phyloP scores from a whole-genome alignment of 2,329 filamentous ascomycete genomes.

The Hypoxylon sp. region DNA sequence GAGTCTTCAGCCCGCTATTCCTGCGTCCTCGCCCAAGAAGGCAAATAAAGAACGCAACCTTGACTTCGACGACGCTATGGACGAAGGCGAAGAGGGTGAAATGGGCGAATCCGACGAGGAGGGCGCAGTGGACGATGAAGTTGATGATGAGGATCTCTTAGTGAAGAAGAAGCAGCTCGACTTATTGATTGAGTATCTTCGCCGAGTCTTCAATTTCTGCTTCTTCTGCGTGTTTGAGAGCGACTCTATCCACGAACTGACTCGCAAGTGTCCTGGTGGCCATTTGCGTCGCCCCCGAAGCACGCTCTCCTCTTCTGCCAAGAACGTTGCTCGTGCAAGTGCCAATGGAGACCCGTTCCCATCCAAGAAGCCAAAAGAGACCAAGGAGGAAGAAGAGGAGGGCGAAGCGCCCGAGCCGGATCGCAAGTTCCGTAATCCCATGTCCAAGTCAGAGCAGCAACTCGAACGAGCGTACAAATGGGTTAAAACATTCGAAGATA shows the following conservation, averaged over 20 bases:
- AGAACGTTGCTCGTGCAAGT: constrained; percentile 85
- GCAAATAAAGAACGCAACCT: constrained; percentile 68
- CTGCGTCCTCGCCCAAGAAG: constrained; percentile 65
- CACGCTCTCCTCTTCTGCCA: constrained; percentile 83
- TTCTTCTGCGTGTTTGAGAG: constrained; percentile 99
- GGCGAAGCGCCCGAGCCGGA: constrained; percentile 71
- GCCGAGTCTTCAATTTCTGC: constrained; percentile 97
- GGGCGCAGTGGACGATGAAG: constrained; percentile 79
- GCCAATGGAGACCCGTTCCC: constrained; percentile 85
- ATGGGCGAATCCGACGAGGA: constrained; percentile 85
- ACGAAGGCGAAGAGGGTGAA: constrained; percentile 69
- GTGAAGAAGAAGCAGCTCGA: constrained; percentile 97
- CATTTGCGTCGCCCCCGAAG: constrained; percentile 91
- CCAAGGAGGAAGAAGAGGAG: constrained; percentile 69
- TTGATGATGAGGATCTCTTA: constrained; percentile 88
- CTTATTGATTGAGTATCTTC: constrained; percentile 93
- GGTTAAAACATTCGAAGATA: constrained; percentile 99
- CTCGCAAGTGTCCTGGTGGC: constrained; percentile 95
- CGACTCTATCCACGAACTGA: constrained; percentile 95
- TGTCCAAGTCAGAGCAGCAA: constrained; percentile 86
- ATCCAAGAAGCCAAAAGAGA: constrained; percentile 75
- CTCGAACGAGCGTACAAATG: constrained; percentile 96
- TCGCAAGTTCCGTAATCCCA: constrained; percentile 74
- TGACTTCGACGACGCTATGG: constrained; percentile 68
- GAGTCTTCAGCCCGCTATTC: constrained; percentile 73